A percentile compares a stretch with the other conserved stretches of the same genome.
Conservation (phyloP, 768 basidiomycete genomes). For the Phaffia tasmanica region DNA sequence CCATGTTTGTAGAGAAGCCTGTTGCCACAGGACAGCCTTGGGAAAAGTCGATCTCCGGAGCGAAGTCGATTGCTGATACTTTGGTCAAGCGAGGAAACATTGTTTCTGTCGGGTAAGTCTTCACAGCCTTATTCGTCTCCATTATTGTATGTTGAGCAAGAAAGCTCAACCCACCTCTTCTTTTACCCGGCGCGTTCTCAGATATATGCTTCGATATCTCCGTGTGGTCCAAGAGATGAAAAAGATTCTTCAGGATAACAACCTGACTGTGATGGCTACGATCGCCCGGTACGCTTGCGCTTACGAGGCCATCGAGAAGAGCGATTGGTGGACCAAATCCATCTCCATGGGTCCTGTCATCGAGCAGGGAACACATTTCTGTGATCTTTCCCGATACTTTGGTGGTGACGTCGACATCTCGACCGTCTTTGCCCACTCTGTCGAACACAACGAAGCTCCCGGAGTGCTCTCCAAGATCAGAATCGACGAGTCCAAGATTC, state of each 20-base stretch:
- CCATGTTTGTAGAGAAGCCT: slow-evolving; percentile 51
- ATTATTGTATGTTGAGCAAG: not conserved
- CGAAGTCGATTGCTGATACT: slow-evolving; percentile 10
- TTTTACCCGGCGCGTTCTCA: slow-evolving; percentile 38
- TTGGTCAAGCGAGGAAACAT: slow-evolving; percentile 46
- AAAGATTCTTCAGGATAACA: slow-evolving; percentile 76
- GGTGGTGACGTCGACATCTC: slow-evolving; percentile 87
- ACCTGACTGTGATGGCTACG: slow-evolving; percentile 89
- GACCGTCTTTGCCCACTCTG: slow-evolving; percentile 57
- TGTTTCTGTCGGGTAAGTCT: slow-evolving; percentile 68
- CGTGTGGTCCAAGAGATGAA: slow-evolving; percentile 69
- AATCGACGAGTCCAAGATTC: slow-evolving; percentile 66
- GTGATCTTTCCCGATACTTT: slow-evolving; percentile 87
- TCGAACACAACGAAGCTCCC: slow-evolving; percentile 85
- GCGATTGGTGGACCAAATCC: slow-evolving; percentile 91
- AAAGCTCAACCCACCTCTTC: not conserved
- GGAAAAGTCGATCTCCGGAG: slow-evolving; percentile 22
- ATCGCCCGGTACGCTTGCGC: slow-evolving; percentile 84
- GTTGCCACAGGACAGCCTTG: slow-evolving; percentile 23
- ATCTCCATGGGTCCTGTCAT: slow-evolving; percentile 34
- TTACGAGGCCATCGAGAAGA: slow-evolving; percentile 29
- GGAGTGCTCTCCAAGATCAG: slow-evolving; percentile 66
- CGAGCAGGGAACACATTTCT: slow-evolving; percentile 74
- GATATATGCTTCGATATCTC: slow-evolving; percentile 88
- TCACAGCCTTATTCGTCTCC: not conserved